Percentiles rank a stretch among this genome's conserved stretches.
Evolutionary conservation across 164 flowering plant genomes (phyloP).

Genomic region (Vitis labrusca): DNA sequence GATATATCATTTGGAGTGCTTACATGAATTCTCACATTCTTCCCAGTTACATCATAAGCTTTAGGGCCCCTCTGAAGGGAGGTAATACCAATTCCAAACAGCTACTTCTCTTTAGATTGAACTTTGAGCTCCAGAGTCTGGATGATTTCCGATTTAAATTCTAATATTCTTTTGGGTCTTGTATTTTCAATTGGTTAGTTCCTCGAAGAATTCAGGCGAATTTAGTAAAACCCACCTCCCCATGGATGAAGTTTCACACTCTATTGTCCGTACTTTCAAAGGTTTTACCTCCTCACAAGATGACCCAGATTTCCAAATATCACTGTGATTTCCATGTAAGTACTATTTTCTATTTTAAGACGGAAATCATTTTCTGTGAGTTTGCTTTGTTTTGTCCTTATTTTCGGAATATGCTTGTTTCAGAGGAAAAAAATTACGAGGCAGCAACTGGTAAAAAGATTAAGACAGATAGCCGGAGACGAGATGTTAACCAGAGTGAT

Average conservation of each 20-base stretch:
- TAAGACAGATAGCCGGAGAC: slow-evolving; percentile 20
- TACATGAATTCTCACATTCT: slow-evolving; percentile 34
- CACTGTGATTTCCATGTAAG: slow-evolving; percentile 27
- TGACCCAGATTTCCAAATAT: slow-evolving; percentile 21
- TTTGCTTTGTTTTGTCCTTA: too few relatives aligned
- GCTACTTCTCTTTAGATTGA: neutral
- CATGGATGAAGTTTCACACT: slow-evolving; percentile 40
- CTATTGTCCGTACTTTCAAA: slow-evolving; percentile 25
- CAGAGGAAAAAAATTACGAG: slow-evolving; percentile 9
- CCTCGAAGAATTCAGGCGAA: neutral
- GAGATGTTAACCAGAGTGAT: slow-evolving; percentile 2
- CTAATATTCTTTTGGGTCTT: neutral
- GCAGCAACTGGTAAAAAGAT: slow-evolving; percentile 10
- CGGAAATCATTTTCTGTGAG: too few relatives aligned
- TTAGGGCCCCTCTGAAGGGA: slow-evolving; percentile 8
- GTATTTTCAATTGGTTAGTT: slow-evolving; percentile 1
- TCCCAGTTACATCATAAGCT: slow-evolving; percentile 25
- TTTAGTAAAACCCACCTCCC: slow-evolving; percentile 28
- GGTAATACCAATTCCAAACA: neutral
- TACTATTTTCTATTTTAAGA: neutral
- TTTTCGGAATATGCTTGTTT: neutral
- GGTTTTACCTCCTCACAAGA: slow-evolving; percentile 19
- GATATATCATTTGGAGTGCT: slow-evolving; percentile 27
- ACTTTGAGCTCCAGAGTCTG: too few relatives aligned
- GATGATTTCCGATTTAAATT: neutral